Evolutionary conservation across 352 stramenopile species (phyloP), one percentile per base, ranked within the genome.

Genomic region (Vaucheria bursata): DNA sequence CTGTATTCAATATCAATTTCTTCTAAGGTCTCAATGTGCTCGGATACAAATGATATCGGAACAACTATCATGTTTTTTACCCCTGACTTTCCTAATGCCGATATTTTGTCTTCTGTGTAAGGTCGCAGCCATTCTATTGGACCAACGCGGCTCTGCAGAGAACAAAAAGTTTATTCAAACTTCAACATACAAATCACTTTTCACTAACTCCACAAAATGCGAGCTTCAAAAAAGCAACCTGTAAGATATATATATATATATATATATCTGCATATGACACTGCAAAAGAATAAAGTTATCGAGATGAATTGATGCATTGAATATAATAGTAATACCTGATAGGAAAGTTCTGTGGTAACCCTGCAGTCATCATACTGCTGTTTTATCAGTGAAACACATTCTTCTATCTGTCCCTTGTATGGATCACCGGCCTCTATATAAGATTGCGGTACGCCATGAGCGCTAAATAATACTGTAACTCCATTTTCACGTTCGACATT

Each of bases 1-100:
- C 89, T 88, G 85, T 99, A 99, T 85, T 99, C 95, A 77, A 98
- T 95, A 87, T 98, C 95, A 82, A 99, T 98, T 85, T 99, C 95
- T 85, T 97, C 97, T 59, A 99, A 89, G 39, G 95, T 99, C 85
- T 99, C 95, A 73, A 99, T 97, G 85, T 99, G 94, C 86, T 99
- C 95, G 52, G 90, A 97, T 31, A 97, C 97, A 86, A 99, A 99
- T 66, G 90, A 94, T 81, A 99, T 97, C 29, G 94, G 95, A 31
- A 98, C 94, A 31, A 97, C 92, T 29, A 98, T 88, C 37, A 99
- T 86, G 84, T 97, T 91, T 85, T 96, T 96, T 75, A 97, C 90
- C 32, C 94, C 94, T 68, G 93, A 87, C 67, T 89, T 74, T 45
- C 89, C 95, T 40, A 98, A 89, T 2, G 90, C 87, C 53, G 69